A percentile compares a stretch with the other conserved stretches of the same genome.
Conservation (phyloP, 148 eudicot species). For the Heliamphora exappendiculata region DNA sequence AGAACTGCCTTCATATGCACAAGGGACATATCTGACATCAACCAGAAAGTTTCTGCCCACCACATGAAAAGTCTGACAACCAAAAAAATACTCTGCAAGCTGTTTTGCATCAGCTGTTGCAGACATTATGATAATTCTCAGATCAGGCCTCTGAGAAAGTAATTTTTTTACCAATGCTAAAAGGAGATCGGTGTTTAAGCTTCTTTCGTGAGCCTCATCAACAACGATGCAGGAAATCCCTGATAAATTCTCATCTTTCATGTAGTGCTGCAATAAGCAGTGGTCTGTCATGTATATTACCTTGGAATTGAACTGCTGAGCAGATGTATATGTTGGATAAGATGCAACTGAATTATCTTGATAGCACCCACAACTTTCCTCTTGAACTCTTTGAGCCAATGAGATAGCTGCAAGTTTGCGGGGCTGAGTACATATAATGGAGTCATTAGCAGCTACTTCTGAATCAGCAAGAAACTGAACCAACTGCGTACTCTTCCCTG, state of each 20-base stretch:
- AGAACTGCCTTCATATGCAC: conserved; percentile 26
- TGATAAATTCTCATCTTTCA: conserved; percentile 53
- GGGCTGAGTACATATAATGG: conserved; percentile 88
- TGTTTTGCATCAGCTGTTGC: conserved; percentile 85
- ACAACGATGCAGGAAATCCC: conserved; percentile 75
- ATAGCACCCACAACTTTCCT: conserved; percentile 69
- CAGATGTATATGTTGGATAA: conserved; percentile 47
- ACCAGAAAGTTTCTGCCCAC: conserved; percentile 83
- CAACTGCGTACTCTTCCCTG: conserved; percentile 95
- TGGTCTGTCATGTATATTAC: conserved; percentile 79
- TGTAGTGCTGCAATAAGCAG: conserved; percentile 81
- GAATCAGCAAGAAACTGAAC: conserved; percentile 91
- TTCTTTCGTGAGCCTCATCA: conserved; percentile 98
- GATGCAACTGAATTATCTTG: conserved; percentile 30
- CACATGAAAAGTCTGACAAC: conserved; percentile 56
- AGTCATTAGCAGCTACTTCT: conserved; percentile 46
- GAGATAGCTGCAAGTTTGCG: conserved; percentile 86
- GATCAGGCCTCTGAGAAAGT: conserved; percentile 53
- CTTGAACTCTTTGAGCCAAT: conserved; percentile 66
- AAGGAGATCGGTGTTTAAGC: conserved; percentile 86
- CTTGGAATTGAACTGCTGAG: conserved; percentile 30
- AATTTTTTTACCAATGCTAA: conserved; percentile 64
- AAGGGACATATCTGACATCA: conserved; percentile 63
- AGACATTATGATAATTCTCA: conserved; percentile 94
- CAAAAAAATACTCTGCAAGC: conserved; percentile 73